Conservation (phyloP, 805 yeast genomes). For the Yarrowia sp. region DNA sequence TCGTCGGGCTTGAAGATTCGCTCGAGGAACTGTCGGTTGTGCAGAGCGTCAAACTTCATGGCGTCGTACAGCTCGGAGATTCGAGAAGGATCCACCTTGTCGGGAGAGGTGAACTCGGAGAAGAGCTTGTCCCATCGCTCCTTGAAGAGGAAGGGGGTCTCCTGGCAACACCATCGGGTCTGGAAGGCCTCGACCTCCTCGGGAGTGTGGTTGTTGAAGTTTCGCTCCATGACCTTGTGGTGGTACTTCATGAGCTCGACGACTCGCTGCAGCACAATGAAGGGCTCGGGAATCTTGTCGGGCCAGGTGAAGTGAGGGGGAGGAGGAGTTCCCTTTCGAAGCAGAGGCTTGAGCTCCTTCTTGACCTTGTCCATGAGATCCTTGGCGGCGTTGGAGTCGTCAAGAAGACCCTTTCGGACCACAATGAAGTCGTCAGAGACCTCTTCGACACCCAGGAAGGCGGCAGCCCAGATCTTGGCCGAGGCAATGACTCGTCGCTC, state of each 20-base stretch:
- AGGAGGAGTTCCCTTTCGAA: conserved; percentile 95
- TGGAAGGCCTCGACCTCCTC: conserved; percentile 71
- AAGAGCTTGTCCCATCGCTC: conserved; percentile 98
- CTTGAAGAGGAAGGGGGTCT: conserved; percentile 85
- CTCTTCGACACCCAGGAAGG: conserved; percentile 73
- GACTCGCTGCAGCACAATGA: conserved; percentile 88
- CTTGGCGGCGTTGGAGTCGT: conserved; percentile 97
- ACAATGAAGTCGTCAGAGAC: conserved; percentile 79
- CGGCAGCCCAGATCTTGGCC: conserved; percentile 84
- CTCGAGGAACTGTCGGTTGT: conserved; percentile 87
- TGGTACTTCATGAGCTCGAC: conserved; percentile 96
- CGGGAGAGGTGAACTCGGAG: conserved; percentile 88
- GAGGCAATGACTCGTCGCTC: conserved; percentile 94
- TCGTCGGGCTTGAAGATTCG: conserved; percentile 74
- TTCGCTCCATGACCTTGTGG: conserved; percentile 79
- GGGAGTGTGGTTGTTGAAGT: conserved; percentile 61
- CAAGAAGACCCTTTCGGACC: conserved; percentile 87
- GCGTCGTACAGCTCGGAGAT: conserved; percentile 97
- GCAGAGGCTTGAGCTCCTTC: conserved; percentile 90
- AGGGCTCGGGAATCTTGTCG: conserved; percentile 96
- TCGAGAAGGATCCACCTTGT: conserved; percentile 96
- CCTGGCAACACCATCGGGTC: conserved; percentile 93
- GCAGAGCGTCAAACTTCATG: conserved; percentile 97
- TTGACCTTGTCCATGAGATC: conserved; percentile 97
- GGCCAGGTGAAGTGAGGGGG: conserved; percentile 99